Conservation (phyloP, 2,329 filamentous ascomycete genomes). For the Albophoma yamanashiensis region DNA sequence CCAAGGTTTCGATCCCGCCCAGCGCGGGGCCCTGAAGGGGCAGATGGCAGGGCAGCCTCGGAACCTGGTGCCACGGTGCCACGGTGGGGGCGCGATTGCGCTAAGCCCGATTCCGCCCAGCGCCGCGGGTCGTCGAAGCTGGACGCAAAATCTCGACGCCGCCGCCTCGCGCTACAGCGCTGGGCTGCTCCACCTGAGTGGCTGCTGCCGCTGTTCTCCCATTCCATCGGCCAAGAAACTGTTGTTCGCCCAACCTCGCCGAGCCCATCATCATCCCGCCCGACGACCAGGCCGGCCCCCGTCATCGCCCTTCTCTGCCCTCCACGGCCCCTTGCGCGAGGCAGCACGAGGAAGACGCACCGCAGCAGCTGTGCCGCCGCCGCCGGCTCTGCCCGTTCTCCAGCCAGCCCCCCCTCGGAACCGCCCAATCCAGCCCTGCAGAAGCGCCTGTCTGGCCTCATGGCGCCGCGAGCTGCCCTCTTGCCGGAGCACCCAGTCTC, state of each 20-base stretch:
- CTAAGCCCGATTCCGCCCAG: not conserved
- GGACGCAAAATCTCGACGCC: not conserved
- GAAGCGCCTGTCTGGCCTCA: not conserved
- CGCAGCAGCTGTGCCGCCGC: not conserved
- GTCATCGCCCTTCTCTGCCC: not conserved
- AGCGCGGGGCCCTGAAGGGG: not conserved
- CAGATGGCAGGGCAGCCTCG: no score
- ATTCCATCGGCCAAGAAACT: not conserved
- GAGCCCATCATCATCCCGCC: not conserved
- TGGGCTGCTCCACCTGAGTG: not conserved
- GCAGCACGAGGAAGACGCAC: not conserved
- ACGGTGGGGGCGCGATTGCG: not conserved
- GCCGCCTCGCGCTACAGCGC: not conserved
- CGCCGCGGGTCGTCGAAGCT: not conserved
- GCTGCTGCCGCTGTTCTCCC: not conserved
- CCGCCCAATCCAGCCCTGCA: not conserved
- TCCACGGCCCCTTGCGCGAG: not conserved
- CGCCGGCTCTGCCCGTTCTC: not conserved
- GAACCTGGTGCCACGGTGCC: not conserved
- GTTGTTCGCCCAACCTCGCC: not conserved
- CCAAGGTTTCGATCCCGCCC: not conserved
- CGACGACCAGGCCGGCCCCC: no score
- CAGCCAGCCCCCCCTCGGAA: not conserved
- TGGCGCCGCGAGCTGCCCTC: slow-evolving; percentile 5
- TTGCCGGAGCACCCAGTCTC: slow-evolving; percentile 5